A percentile compares a stretch with the other conserved stretches of the same genome.
Conservation (phyloP, 768 basidiomycete species). For the Trichaptum fuscoviolaceum region DNA sequence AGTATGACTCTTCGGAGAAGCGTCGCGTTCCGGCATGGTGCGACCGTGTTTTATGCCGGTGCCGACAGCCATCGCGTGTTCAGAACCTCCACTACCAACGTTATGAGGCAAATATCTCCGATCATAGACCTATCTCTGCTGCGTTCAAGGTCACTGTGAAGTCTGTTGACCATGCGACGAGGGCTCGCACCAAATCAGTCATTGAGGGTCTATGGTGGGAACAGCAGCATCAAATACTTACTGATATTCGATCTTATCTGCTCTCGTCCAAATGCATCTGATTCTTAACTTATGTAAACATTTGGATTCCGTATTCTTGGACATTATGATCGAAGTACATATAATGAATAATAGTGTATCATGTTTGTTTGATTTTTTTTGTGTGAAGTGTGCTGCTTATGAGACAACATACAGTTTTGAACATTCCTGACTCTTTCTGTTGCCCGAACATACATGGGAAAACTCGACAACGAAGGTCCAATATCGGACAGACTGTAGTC, state of each 20-base stretch:
- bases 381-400: too few relatives aligned
- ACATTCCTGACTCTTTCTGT: too few relatives aligned
- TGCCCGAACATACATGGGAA: too few relatives aligned
- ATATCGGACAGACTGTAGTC: too few relatives aligned
- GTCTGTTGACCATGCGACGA: conserved; percentile 52
- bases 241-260: conserved; percentile 29
- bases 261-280: conserved; percentile 25
- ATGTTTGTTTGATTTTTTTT: too few relatives aligned
- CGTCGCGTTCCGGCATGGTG: conserved; percentile 92
- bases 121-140: conserved; percentile 86
- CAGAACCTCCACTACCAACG: conserved; percentile 65
- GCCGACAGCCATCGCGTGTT: conserved; percentile 52
- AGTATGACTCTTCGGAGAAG: conserved; percentile 89
- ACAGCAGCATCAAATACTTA: conserved; percentile 26
- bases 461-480: too few relatives aligned
- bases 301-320: neutral
- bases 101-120: conserved; percentile 84
- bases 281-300: conserved; percentile 1
- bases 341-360: too few relatives aligned
- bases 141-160: conserved; percentile 74
- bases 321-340: neutral
- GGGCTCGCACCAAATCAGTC: conserved; percentile 50
- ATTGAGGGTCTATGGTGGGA: conserved; percentile 51
- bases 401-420: too few relatives aligned
- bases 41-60: conserved; percentile 84